phyloP scores from a whole-genome alignment of 1,284 basidiomycete genomes.

The Singerocomus inundabilis region DNA sequence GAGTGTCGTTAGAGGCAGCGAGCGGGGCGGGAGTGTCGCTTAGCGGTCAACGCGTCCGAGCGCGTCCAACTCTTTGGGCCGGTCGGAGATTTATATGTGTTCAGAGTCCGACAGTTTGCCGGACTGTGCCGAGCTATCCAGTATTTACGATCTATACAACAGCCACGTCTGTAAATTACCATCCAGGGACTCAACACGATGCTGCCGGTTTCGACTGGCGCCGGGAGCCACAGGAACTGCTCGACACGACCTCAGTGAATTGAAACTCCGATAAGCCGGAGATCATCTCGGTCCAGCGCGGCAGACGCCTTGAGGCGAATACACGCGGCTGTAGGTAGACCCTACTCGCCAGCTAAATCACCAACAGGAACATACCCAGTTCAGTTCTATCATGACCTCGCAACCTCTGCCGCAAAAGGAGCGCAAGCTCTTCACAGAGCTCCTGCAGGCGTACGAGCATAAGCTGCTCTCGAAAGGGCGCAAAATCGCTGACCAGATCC shows the following conservation, averaged over 20 bases:
- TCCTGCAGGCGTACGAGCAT: slow-evolving; percentile 89
- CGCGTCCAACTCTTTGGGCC: slow-evolving; percentile 4
- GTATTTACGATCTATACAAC: not conserved
- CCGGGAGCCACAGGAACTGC: not conserved
- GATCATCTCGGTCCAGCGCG: not conserved
- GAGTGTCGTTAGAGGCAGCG: slow-evolving; percentile 13
- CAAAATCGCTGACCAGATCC: slow-evolving; percentile 91
- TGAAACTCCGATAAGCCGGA: slow-evolving; percentile 3
- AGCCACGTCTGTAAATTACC: not conserved
- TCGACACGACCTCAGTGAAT: not conserved
- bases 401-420: slow-evolving; percentile 76
- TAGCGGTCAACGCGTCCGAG: slow-evolving; percentile 8
- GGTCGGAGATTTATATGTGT: slow-evolving; percentile 3
- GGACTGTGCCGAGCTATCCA: not conserved
- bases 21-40: slow-evolving; percentile 4
- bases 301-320: not conserved
- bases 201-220: not conserved
- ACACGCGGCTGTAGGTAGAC: not conserved
- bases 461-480: slow-evolving; percentile 89
- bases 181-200: not conserved
- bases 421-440: slow-evolving; percentile 82
- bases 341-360: not conserved
- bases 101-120: slow-evolving; percentile 10
- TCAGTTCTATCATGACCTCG: slow-evolving; percentile 17
- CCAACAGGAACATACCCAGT: not conserved